Evolutionary conservation across 2,329 filamentous ascomycete species (phyloP), one percentile per base, ranked within the genome.

Genomic region (Nigrograna mackinnonii): DNA sequence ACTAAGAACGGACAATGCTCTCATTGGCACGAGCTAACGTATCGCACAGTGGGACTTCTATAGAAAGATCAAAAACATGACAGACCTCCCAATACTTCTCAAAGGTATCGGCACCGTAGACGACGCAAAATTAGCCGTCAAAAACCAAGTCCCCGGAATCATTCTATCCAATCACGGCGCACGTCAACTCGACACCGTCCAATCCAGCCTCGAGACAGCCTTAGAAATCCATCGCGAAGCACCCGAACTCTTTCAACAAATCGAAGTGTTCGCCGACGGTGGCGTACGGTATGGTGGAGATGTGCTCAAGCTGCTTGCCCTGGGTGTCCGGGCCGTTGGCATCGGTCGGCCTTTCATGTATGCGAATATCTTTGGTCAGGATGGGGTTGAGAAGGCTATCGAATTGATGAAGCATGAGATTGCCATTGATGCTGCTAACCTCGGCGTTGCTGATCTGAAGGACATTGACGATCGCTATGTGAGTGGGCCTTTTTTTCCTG

Each of bases 161-260:
- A 62, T 57, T 42, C 54, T 67, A 33, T 61, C 55, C 33, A 68
- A 68, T 47, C 64, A 67, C 48, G 65, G 64, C 22, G 65, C 59
- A 11, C 53, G 66, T 36, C 52, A 57, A 14, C 52, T 66, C 36
- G 64, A 67, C 64, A 16, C 73, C 20, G 73, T 76, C 2, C 83
- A 84, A 0, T 85, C 79, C 0, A 81, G 84, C 1, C 82, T 84
- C 6, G 87, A 92, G 56, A 82, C 91, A 39, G 86, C 86, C 6
- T 80, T 87, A 16, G 86, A 89, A 45, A 84, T 89, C 37, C 85
- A 87, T 61, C 85, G 79, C 13, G 36, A 55, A 2, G 58, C 53
- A 6, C 63, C 64, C 0, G 55, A 63, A 22, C 48, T 69, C 6
- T 64, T 68, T 38, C 40, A 41, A 19, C 45, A 67, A 43, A 49